Conservation (phyloP, 2,329 filamentous ascomycete species). For the Colletotrichum musae region DNA sequence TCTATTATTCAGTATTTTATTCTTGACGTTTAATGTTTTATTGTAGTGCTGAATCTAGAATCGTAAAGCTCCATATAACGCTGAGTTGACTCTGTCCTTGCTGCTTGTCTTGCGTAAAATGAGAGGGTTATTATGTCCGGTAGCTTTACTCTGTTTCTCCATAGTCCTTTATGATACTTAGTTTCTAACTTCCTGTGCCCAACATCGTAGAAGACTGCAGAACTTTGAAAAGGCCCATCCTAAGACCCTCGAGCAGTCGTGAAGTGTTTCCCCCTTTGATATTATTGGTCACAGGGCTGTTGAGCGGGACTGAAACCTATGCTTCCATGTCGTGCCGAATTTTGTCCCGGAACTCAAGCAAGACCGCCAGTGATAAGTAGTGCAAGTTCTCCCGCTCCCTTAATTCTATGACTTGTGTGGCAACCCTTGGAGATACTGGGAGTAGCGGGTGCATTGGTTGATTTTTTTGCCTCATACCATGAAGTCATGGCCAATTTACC, state of each 20-base stretch:
- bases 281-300: slow-evolving; percentile 21
- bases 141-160: slow-evolving; percentile 50
- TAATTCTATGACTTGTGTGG: slow-evolving; percentile 25
- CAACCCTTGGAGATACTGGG: slow-evolving; percentile 19
- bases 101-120: slow-evolving; percentile 39
- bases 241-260: neutral
- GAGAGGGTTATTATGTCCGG: slow-evolving; percentile 50
- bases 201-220: slow-evolving; percentile 48
- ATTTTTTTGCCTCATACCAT: slow-evolving; percentile 43
- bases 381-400: neutral
- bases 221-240: slow-evolving; percentile 49
- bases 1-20: too few relatives aligned
- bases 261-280: too few relatives aligned
- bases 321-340: slow-evolving; percentile 26
- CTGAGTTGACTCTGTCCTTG: too few relatives aligned
- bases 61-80: too few relatives aligned
- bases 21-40: too few relatives aligned
- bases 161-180: slow-evolving; percentile 49
- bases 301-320: slow-evolving; percentile 27
- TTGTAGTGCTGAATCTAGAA: too few relatives aligned
- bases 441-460: slow-evolving; percentile 28
- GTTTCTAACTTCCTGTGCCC: slow-evolving; percentile 48
- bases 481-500: slow-evolving; percentile 47
- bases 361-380: neutral
- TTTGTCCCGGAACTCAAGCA: slow-evolving; percentile 1